Conservation (phyloP, 345 rosid species). For the Salix suchowensis region DNA sequence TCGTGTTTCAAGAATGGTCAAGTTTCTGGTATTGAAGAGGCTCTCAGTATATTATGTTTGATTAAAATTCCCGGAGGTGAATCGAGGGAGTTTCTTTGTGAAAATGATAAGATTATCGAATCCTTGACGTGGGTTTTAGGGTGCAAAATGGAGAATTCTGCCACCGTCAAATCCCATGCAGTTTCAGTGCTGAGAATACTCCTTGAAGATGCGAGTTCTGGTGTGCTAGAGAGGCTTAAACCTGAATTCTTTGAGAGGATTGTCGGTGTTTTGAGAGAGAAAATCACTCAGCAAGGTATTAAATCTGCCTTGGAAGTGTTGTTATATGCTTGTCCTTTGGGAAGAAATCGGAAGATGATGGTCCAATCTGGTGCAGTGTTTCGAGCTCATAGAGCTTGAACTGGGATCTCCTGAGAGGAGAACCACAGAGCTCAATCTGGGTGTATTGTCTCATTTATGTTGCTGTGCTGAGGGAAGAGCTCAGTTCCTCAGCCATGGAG, state of each 20-base stretch:
- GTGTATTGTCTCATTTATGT: conserved; percentile 54
- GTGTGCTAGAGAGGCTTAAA: conserved; percentile 41
- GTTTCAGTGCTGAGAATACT: conserved; percentile 34
- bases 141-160: conserved; percentile 16
- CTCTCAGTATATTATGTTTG: conserved; percentile 40
- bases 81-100: conserved; percentile 22
- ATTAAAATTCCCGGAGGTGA: conserved; percentile 38
- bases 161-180: conserved; percentile 36
- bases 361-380: conserved; percentile 51
- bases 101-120: conserved; percentile 34
- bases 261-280: conserved; percentile 34
- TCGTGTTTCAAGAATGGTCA: conserved; percentile 21
- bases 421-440: conserved; percentile 55
- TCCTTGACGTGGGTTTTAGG: conserved; percentile 52
- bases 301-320: conserved; percentile 48
- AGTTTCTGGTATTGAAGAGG: conserved; percentile 40
- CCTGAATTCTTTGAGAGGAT: conserved; percentile 41
- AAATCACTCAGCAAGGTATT: conserved; percentile 37
- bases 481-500: conserved; percentile 45
- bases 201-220: conserved; percentile 33
- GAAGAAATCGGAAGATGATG: conserved; percentile 49
- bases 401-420: conserved; percentile 29
- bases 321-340: conserved; percentile 43
- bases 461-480: conserved; percentile 70
- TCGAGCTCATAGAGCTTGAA: conserved; percentile 67